Base-by-base conservation (phyloP, 129 eudicot species). In the carrot (Daucus carota) region DNA sequence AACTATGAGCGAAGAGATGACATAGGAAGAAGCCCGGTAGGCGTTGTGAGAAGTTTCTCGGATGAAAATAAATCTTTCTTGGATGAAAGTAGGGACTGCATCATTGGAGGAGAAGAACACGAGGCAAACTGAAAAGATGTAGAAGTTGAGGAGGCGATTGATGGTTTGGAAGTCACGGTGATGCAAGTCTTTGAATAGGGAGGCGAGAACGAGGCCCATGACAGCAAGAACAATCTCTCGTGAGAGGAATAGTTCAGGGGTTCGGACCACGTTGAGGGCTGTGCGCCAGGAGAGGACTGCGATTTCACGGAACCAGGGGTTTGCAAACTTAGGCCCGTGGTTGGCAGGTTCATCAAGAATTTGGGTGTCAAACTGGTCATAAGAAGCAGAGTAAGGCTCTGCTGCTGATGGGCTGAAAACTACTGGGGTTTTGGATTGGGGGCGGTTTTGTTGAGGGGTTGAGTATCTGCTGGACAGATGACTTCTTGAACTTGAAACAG, bases 21-120 rank as follows among this genome's bases (percentile, higher is more conserved):
- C 93, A 10, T 91, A 91, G 0, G 97, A 85, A n/a, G 97, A 91
- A 32, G 93, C 92, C 31, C 93, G 87, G 40, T 91, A 91, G 2
- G 97, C 89, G 22, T 91, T 91, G 86, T 91, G 97, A 66, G 93
- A 88, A 22, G 90, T 91, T 70, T 91, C 97, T 2, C 93, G 93
- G 73, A 91, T 88, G 90, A 91, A 91, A 81, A 91, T 91, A 87
- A 91, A 88, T 52, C 97, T 46, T 75, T 91, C 97, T 80, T 91
- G 92, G 77, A 88, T 91, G 79, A 91, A 91, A 20, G 97, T 91
- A 3, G 97, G 97, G 62, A 91, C 97, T 0, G 93, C 93, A 18
- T 91, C 97, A 54, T 91, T 91, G 44, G 97, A 91, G 17, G 97
- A 91, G 57, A 91, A 91, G 92, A 91, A 91, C 26, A 91, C 90